Evolutionary conservation across 179 eudicot genomes (phyloP), one percentile per base, ranked within the genome.

Genomic region (Heliamphora pulchella): DNA sequence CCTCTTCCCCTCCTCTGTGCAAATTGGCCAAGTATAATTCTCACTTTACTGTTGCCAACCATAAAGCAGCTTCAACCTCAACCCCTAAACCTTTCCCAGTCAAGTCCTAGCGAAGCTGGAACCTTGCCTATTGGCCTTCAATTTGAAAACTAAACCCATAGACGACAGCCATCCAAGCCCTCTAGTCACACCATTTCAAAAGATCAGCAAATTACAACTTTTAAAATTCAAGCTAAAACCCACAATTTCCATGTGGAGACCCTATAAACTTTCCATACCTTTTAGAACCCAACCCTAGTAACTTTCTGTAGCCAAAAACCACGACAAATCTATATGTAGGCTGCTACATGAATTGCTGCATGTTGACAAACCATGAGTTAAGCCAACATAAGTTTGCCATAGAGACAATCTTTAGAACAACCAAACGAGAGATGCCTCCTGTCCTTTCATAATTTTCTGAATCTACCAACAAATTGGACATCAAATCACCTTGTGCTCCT

Each of bases 111-210:
- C 54, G 4, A 47, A 70, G 31, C 74, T 47, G 54, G n/a, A 70
- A 70, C 74, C 31, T 4, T 70, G 71, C 74, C 55, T 48, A 70
- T 70, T 70, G 53, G 31, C 74, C 54, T 6, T 70, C 51, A 70
- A 18, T 44, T 70, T 5, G 17, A 70, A 8, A 8, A 70, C 17
- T 17, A 69, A 48, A 47, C 18, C 54, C 51, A 69, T 15, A 17
- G 11, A 70, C 53, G 14, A 50, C 44, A 41, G 14, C 48, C n/a
- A 67, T 39, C 71, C 71, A 67, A 67, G 71, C 71, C 48, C 74
- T 46, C 20, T 13, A 69, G 22, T 69, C 22, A 4, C 4, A 43
- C 31, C 46, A 69, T 43, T 17, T 70, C 17, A 2, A 22, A 44
- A 18, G 53, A 46, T n/a, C 43, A 1, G 1, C 75, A 48, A 48